phyloP scores from a whole-genome alignment of 495 filamentous ascomycete species.

The Penicillium mononematosum region DNA sequence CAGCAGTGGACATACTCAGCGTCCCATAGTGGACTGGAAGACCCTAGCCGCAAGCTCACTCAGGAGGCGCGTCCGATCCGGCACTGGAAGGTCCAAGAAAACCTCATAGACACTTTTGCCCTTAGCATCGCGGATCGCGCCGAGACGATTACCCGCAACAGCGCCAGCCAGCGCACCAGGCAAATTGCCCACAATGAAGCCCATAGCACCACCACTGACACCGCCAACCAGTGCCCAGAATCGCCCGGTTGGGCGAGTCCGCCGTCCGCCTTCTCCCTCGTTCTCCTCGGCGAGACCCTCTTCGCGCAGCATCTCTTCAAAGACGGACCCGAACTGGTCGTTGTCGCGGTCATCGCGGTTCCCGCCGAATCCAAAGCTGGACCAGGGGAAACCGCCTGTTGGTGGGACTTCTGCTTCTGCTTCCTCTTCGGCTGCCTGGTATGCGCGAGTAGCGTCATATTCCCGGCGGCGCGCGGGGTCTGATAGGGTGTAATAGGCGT shows the following conservation, averaged over 20 bases:
- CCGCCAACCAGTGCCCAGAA: conserved; percentile 89
- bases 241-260: conserved; percentile 57
- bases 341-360: conserved; percentile 54
- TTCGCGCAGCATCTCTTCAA: conserved; percentile 97
- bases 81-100: conserved; percentile 77
- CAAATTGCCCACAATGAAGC: conserved; percentile 91
- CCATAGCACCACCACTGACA: conserved; percentile 82
- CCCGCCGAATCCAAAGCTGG: conserved; percentile 57
- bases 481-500: conserved; percentile 94
- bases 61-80: conserved; percentile 73
- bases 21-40: conserved; percentile 50
- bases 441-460: conserved; percentile 74
- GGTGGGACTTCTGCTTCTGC: conserved; percentile 60
- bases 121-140: conserved; percentile 80
- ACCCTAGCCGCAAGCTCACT: conserved; percentile 73
- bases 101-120: conserved; percentile 96
- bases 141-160: conserved; percentile 87
- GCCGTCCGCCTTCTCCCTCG: conserved; percentile 24
- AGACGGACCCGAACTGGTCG: conserved; percentile 84
- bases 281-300: conserved; percentile 75
- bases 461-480: conserved; percentile 77
- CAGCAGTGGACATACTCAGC: conserved; percentile 10
- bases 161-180: conserved; percentile 87
- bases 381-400: conserved; percentile 58
- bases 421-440: conserved; percentile 50